A percentile compares a stretch with the other conserved stretches of the same genome.
These are phyloP conservation scores for Suillus occidentalis DNA, from an alignment of 768 basidiomycete genomes.

Conservation along the genomic window DNA sequence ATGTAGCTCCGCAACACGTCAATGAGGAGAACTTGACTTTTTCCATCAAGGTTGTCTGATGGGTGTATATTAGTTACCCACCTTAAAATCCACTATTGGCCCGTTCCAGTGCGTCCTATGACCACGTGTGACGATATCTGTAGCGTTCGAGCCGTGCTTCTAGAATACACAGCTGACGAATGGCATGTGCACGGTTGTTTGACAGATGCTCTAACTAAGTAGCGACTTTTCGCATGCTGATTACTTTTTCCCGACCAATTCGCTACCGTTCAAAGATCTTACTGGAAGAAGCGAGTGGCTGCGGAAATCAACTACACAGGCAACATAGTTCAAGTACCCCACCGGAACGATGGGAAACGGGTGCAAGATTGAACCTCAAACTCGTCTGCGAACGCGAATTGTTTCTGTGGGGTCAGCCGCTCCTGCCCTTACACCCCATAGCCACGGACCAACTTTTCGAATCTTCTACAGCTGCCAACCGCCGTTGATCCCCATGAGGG, in stretches of 20 bases:
- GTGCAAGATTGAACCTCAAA: not conserved
- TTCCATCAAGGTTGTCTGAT: slow-evolving; percentile 7
- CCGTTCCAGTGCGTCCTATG: not conserved
- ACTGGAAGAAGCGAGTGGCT: not conserved
- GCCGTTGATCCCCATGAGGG: not conserved
- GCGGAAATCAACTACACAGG: not conserved
- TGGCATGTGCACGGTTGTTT: not conserved
- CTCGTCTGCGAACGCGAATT: not conserved
- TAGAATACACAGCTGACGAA: not conserved
- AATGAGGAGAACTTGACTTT: not conserved
- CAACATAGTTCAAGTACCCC: not conserved
- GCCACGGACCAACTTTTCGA: too few species aligned
- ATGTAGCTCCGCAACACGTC: slow-evolving; percentile 6
- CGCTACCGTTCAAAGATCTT: not conserved
- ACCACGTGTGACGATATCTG: not conserved
- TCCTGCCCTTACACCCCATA: too few species aligned
- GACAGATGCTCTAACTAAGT: not conserved
- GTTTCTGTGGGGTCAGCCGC: not conserved
- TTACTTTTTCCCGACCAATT: not conserved
- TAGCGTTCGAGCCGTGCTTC: not conserved
- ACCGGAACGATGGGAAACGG: not conserved
- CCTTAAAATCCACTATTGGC: not conserved
- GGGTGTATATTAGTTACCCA: not conserved
- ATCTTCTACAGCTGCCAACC: too few species aligned
- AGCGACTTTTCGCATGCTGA: not conserved